phyloP scores from a whole-genome alignment of 495 filamentous ascomycete species.

The Hypoxylon fragiforme region DNA sequence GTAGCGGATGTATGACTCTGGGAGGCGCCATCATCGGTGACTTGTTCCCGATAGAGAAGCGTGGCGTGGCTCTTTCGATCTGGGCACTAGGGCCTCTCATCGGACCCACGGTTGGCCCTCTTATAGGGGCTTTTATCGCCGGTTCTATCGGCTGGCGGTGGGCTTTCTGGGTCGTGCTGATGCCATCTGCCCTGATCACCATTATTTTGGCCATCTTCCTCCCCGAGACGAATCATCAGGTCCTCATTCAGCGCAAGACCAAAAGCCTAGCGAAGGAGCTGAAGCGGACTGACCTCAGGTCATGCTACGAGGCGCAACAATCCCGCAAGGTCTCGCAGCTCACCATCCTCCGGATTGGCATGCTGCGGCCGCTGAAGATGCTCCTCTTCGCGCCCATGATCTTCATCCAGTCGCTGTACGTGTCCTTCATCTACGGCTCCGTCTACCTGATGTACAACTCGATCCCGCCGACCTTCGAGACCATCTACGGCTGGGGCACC shows the following conservation, averaged over 20 bases:
- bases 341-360: conserved; percentile 38
- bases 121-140: conserved; percentile 55
- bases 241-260: conserved; percentile 56
- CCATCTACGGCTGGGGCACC: conserved; percentile 49
- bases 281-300: conserved; percentile 36
- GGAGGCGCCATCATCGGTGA: conserved; percentile 61
- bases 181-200: conserved; percentile 46
- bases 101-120: conserved; percentile 50
- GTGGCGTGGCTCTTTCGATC: conserved; percentile 63
- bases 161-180: conserved; percentile 61
- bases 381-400: conserved; percentile 65
- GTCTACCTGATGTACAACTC: conserved; percentile 77
- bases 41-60: conserved; percentile 54
- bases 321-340: conserved; percentile 21
- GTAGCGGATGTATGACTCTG: conserved; percentile 56
- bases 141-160: conserved; percentile 63
- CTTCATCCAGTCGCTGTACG: conserved; percentile 69
- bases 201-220: conserved; percentile 52
- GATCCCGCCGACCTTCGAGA: conserved; percentile 61
- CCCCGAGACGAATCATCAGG: conserved; percentile 57
- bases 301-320: conserved; percentile 37
- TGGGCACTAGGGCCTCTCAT: conserved; percentile 48
- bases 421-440: conserved; percentile 73
- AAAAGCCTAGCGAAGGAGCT: conserved; percentile 41
- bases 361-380: conserved; percentile 59